Evolutionary conservation across 306 rosid genomes (phyloP), one percentile per base, ranked within the genome.

Genomic region (Neltuma alba): DNA sequence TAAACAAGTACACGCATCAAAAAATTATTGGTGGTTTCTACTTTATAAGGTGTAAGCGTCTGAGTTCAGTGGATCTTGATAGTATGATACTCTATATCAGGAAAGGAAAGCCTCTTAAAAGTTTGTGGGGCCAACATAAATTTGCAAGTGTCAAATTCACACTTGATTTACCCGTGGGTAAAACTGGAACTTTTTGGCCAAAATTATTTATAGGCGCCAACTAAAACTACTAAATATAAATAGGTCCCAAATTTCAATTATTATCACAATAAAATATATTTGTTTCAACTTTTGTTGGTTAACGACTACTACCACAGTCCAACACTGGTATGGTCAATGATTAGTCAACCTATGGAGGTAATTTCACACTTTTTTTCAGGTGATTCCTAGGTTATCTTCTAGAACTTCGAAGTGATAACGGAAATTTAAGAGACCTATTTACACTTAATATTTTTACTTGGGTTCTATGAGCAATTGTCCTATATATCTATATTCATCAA

Each of bases 11-110:
- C 9, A 64, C 30, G 37, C 21, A 64, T 41, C 78, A 9, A 12
- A 34, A 25, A 72, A 62, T 23, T 47, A 41, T 40, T 5, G 75
- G 79, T 1, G 15, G 7, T 62, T 72, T 48, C 18, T 36, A 44
- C 44, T 7, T 25, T 57, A 33, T 16, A 18, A 63, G 42, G 44
- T 3, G 14, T 5, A 38, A 52, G 52, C n/a, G 42, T 31, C 50
- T 54, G 44, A 23, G 72, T 75, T 68, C 48, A 31, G 21, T 67
- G 76, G 45, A 75, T 81, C 57, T 9, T n/a, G 75, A n/a, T n/a
- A n/a, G n/a, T n/a, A n/a, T n/a, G n/a, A 72, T 61, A 36, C 55
- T 21, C 62, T 38, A 15, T 30, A 48, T 48, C 7, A 38, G 78
- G 54, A 61, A 47, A 3, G 11, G 75, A 20, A 70, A 67, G 52